Evolutionary conservation across 2,329 filamentous ascomycete genomes (phyloP), one percentile per base, ranked within the genome.

Genomic region (Botrytis porri): DNA sequence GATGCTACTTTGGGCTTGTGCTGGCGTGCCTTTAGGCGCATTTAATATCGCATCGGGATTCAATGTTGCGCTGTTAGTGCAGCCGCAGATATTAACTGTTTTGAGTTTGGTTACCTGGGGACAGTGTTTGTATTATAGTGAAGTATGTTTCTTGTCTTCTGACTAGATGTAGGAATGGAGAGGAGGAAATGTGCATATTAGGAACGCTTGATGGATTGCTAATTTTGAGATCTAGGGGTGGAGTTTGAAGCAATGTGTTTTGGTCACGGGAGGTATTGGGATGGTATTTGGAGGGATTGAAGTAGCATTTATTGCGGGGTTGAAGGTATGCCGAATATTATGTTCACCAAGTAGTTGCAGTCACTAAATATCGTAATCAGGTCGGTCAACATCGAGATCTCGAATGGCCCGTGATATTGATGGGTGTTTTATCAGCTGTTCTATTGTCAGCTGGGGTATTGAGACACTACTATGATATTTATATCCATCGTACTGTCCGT

Each of bases 1-100:
- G 90, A 92, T 93, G 90, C 86, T 93, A 79, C 84, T 92, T 3
- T 93, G 90, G 86, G 88, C 89, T 0, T 88, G 85, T 82, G 90
- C 90, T 1, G 90, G 90, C 0, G 87, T 92, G 0, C 90, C 90
- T 0, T 83, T 93, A 0, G 91, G 90, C 3, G 82, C 76, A 77
- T 85, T 77, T 69, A 82, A 81, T 65, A 79, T 81, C 64, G 66
- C 76, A 7, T 75, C 73, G 12, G 72, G 78, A 43, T 81, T 82
- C 73, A 81, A 81, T 62, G 75, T 81, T 41, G 80, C 80, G 9
- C 69, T 81, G 2, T 74, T 72, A 57, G 77, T 82, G 59, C 80
- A 82, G 71, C 80, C 80, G 22, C 80, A 82, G 62, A 80, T 81
- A 10, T 66, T 82, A 54, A 81, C 79, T 0, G 73, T 80, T 5